Base-by-base conservation (phyloP, 108 stramenopile species). In the Cyclotella choctawhatcheeana region DNA sequence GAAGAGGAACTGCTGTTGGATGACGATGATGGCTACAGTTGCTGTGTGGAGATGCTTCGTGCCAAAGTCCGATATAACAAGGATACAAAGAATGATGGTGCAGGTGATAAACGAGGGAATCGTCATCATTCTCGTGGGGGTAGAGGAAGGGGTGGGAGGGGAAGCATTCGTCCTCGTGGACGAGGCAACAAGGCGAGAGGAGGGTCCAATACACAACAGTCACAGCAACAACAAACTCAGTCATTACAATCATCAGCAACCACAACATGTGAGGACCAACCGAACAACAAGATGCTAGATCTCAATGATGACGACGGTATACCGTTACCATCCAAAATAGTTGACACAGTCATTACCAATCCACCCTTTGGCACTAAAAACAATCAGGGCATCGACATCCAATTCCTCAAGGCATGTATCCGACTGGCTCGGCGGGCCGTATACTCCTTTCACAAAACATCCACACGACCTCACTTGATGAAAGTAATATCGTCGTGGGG, bases 381-480 rank as follows among this genome's bases (percentile, higher is more conserved):
- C 54, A 95, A 95, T 78, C 90, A 92, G 31, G 94, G 94, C 3
- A 93, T 95, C 32, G 94, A 95, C 64, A 71, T 95, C 26, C 82
- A 85, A 60, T 95, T 95, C 52, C 68, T 95, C 16, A 67, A 65
- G 25, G 75, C 92, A 2, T 93, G 85, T 2, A 82, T 79, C 22
- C 79, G 87, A 16, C 47, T 93, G 51, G 92, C 93, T 40, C 64
- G 89, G 27, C 71, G 85, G 48, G 80, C 93, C 8, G 97, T 98
- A 24, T 98, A 98, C 69, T 93, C 91, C 27, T 93, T 98, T 77
- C 96, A 98, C 81, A 98, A 98, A 70, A 89, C 93, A 13, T 88
- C 89, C 22, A 98, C 98, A 0, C 56, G 98, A 29, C 84, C 88
- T 25, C 95, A 87, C 78, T 52, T 95, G 31, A 43, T 90, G 5